Percentiles rank a stretch among this genome's conserved stretches.
Conservation (phyloP, 1,284 basidiomycete species). For the Trichosporon asahii region DNA sequence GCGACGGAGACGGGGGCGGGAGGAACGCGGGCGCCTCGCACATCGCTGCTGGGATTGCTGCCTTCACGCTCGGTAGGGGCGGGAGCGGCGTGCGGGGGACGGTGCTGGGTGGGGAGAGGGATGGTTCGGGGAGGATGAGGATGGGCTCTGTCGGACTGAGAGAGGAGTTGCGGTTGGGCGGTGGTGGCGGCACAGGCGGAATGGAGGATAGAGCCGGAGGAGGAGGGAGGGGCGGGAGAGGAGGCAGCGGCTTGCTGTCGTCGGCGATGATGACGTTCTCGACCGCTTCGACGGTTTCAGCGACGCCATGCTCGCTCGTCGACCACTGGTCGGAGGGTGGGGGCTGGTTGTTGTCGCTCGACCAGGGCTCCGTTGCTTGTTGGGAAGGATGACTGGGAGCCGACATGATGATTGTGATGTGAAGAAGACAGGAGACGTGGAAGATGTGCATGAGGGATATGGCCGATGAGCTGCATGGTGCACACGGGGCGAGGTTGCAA, state of each 20-base stretch:
- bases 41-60: background rate
- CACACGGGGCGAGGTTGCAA: background rate
- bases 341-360: background rate
- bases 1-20: background rate
- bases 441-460: background rate
- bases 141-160: background rate
- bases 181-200: background rate
- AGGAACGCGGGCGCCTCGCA: background rate
- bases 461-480: no score
- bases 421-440: background rate
- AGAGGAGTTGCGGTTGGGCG: background rate
- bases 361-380: no score
- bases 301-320: no score
- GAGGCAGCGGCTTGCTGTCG: background rate
- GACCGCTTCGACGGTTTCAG: background rate
- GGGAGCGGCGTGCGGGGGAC: background rate
- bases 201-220: background rate
- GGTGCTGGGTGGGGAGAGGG: background rate
- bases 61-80: background rate
- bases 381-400: no score
- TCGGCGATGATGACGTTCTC: background rate
- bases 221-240: background rate
- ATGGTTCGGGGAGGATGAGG: background rate
- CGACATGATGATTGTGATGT: background rate
- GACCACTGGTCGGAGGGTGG: no score